Percentiles rank a stretch among this genome's conserved stretches.
Conservation (phyloP, 148 eudicot genomes). For the Rheum nobile region DNA sequence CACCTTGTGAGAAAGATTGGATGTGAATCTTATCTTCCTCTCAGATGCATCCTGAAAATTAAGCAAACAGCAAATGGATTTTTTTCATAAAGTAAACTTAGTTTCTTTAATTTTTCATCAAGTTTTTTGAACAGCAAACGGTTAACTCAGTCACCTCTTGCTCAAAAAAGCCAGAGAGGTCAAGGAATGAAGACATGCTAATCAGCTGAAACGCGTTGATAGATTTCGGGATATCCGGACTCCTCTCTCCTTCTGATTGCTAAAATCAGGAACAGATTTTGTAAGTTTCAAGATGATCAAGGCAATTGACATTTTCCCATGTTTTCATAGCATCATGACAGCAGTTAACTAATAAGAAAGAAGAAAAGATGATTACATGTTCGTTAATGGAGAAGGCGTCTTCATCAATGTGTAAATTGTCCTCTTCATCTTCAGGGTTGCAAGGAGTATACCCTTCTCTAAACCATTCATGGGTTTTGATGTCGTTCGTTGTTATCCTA, state of each 20-base stretch:
- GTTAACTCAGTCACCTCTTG: conserved; percentile 43
- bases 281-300: too few species aligned
- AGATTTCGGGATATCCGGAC: conserved; percentile 33
- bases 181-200: conserved; percentile 88
- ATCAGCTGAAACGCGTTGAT: conserved; percentile 94
- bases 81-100: too few species aligned
- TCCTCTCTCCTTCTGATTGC: conserved; percentile 43
- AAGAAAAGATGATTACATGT: conserved; percentile 20
- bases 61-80: background rate
- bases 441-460: conserved; percentile 52
- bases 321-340: background rate
- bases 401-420: conserved; percentile 36
- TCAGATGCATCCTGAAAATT: conserved; percentile 51
- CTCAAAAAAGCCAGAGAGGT: conserved; percentile 95
- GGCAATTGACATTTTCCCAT: too few species aligned
- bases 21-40: conserved; percentile 82
- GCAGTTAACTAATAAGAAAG: background rate
- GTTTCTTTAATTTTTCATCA: too few species aligned
- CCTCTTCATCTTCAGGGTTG: conserved; percentile 35
- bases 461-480: conserved; percentile 72
- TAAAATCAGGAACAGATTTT: conserved; percentile 1
- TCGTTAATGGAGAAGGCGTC: conserved; percentile 43
- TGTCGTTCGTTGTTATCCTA: conserved; percentile 56
- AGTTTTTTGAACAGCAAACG: background rate
- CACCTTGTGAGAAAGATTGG: conserved; percentile 52